Percentiles rank a stretch among this genome's conserved stretches.
phyloP scores from a whole-genome alignment of 371 early-diverging fungal genomes.

The Mortierella sp. region DNA sequence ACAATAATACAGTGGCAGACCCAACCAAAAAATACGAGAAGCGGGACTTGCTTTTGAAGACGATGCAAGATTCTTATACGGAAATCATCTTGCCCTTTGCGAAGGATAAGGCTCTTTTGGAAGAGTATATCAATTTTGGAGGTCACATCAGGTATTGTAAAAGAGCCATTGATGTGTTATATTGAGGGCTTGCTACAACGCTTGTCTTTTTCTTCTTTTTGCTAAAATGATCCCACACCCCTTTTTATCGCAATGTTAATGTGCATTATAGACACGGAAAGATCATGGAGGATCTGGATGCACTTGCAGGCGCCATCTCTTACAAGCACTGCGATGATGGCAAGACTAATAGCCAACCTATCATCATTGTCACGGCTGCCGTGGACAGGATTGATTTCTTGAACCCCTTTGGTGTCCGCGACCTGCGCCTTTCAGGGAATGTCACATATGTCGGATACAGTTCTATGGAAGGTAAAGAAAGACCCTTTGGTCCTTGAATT shows the following conservation, averaged over 20 bases:
- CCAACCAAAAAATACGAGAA: constrained; percentile 33
- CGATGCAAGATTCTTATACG: constrained; percentile 84
- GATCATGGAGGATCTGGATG: constrained; percentile 85
- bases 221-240: not conserved
- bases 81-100: constrained; percentile 85
- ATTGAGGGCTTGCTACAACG: not conserved
- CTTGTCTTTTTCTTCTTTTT: not conserved
- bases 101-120: constrained; percentile 78
- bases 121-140: constrained; percentile 84
- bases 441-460: constrained; percentile 91
- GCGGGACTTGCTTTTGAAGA: constrained; percentile 62
- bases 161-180: too few species aligned
- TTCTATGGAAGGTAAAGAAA: constrained; percentile 80
- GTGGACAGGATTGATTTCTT: constrained; percentile 92
- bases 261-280: constrained; percentile 58
- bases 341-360: constrained; percentile 65
- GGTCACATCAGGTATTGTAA: constrained; percentile 60
- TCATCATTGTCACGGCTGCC: constrained; percentile 91
- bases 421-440: constrained; percentile 83
- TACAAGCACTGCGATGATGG: constrained; percentile 84
- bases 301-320: constrained; percentile 84
- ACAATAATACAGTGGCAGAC: constrained; percentile 29
- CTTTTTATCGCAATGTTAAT: not conserved
- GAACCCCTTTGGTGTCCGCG: constrained; percentile 70
- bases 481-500: too few species aligned